phyloP scores from a whole-genome alignment of 768 basidiomycete species.

The Auriscalpium vulgare region DNA sequence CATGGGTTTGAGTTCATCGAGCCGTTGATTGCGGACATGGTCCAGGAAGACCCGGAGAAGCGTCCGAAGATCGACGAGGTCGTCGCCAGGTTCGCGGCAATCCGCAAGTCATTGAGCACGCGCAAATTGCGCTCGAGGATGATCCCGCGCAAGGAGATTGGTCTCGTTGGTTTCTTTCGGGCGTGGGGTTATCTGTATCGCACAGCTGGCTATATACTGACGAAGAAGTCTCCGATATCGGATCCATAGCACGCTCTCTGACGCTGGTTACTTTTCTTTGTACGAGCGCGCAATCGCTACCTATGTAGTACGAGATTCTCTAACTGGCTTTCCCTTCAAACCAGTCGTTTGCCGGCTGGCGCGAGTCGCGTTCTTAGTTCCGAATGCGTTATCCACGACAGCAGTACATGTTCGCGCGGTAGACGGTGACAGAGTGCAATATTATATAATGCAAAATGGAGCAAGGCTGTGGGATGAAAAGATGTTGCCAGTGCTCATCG shows the following conservation, averaged over 20 bases:
- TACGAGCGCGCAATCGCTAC: too few species aligned
- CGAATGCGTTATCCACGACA: too few species aligned
- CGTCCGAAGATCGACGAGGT: conserved; percentile 32
- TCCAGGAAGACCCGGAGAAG: conserved; percentile 24
- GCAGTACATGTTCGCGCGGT: too few species aligned
- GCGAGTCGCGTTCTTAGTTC: too few species aligned
- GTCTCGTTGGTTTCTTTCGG: background rate
- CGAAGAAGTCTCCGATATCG: background rate
- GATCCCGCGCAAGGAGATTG: background rate
- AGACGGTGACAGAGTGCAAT: too few species aligned
- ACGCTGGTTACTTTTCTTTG: too few species aligned
- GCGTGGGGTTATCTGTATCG: background rate
- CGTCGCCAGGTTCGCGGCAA: conserved; percentile 23
- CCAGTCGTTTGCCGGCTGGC: too few species aligned
- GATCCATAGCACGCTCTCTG: background rate
- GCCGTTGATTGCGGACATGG: conserved; percentile 25
- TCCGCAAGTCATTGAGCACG: conserved; percentile 18
- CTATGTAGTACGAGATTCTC: too few species aligned
- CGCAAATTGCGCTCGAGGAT: conserved; percentile 24
- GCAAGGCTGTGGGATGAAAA: too few species aligned
- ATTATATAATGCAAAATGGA: too few species aligned
- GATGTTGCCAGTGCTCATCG: too few species aligned
- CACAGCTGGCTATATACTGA: background rate
- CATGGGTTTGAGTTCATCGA: conserved; percentile 8
- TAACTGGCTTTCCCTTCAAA: too few species aligned